These are phyloP conservation scores for Corynespora cassiicola DNA, from an alignment of 2,329 filamentous ascomycete genomes.

Conservation along the genomic window DNA sequence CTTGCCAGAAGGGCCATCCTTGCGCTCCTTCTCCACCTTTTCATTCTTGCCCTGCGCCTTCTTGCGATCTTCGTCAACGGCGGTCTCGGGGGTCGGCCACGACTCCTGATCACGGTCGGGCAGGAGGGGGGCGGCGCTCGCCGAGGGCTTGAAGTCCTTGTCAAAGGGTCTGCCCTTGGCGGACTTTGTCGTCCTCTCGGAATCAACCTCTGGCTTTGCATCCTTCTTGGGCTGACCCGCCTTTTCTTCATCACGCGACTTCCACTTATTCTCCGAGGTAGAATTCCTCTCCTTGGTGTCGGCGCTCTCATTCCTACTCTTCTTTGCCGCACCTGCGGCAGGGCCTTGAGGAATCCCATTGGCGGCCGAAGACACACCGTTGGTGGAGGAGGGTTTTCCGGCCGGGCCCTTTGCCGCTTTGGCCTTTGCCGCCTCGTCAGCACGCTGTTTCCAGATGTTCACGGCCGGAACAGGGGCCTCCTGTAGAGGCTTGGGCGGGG, in stretches of 20 bases:
- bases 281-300: conserved; percentile 26
- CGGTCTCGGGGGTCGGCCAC: conserved; percentile 91
- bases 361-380: no score
- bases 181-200: conserved; percentile 31
- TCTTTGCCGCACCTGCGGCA: conserved; percentile 25
- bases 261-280: conserved; percentile 23
- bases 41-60: conserved; percentile 72
- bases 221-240: conserved; percentile 31
- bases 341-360: conserved; percentile 24
- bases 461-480: conserved; percentile 83
- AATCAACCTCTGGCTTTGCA: conserved; percentile 27
- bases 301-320: conserved; percentile 21
- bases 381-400: conserved; percentile 7
- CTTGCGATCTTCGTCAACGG: conserved; percentile 77
- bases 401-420: conserved; percentile 44
- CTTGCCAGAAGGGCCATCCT: conserved; percentile 65
- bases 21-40: conserved; percentile 70
- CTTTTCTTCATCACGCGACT: conserved; percentile 37
- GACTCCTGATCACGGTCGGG: conserved; percentile 77
- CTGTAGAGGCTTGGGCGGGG: conserved; percentile 67
- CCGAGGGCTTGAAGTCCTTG: conserved; percentile 30
- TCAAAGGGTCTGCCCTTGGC: conserved; percentile 33
- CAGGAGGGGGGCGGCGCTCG: conserved; percentile 58
- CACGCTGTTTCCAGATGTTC: conserved; percentile 87
- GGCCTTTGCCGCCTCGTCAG: conserved; percentile 67